phyloP scores from a whole-genome alignment of 2,329 filamentous ascomycete species.

The Sporothrix protearum region DNA sequence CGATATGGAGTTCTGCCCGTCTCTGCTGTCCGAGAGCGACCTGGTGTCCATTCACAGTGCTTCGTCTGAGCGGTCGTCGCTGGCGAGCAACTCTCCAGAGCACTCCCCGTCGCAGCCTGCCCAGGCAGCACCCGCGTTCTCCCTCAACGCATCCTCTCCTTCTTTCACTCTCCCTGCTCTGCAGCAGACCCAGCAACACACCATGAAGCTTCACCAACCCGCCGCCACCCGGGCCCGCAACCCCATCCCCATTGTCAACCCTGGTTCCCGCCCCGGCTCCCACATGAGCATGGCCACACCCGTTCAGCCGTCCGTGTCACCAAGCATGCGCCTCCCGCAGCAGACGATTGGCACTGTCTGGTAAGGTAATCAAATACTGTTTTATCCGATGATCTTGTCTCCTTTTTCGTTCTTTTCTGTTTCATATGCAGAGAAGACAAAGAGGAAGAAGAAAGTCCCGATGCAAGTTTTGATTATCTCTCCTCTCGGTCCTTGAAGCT shows the following conservation, averaged over 20 bases:
- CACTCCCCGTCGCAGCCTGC: slow-evolving; percentile 84
- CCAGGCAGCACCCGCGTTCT: slow-evolving; percentile 73
- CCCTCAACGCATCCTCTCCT: slow-evolving; percentile 64
- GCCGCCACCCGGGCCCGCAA: slow-evolving; percentile 85
- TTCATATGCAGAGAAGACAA: background rate
- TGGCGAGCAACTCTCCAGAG: slow-evolving; percentile 91
- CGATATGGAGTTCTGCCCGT: slow-evolving; percentile 92
- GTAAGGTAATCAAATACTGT: slow-evolving; percentile 40
- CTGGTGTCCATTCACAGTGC: slow-evolving; percentile 87
- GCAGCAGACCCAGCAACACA: slow-evolving; percentile 56
- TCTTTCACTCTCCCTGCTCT: slow-evolving; percentile 63
- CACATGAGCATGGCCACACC: slow-evolving; percentile 82
- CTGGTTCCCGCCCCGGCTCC: slow-evolving; percentile 56
- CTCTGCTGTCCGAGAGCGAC: slow-evolving; percentile 87
- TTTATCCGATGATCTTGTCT: background rate
- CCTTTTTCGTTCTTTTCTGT: slow-evolving; percentile 36
- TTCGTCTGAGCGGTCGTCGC: slow-evolving; percentile 85
- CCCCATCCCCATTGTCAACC: slow-evolving; percentile 97
- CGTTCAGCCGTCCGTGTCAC: slow-evolving; percentile 66
- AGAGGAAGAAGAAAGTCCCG: slow-evolving; percentile 14
- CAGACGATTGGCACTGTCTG: slow-evolving; percentile 52
- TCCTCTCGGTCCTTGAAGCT: slow-evolving; percentile 37
- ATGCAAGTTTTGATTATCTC: slow-evolving; percentile 22
- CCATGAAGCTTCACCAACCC: slow-evolving; percentile 82
- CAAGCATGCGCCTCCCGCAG: slow-evolving; percentile 53